These are phyloP conservation scores for Monosporascus sp. DNA, from an alignment of 2,329 filamentous ascomycete genomes.

Conservation along the genomic window DNA sequence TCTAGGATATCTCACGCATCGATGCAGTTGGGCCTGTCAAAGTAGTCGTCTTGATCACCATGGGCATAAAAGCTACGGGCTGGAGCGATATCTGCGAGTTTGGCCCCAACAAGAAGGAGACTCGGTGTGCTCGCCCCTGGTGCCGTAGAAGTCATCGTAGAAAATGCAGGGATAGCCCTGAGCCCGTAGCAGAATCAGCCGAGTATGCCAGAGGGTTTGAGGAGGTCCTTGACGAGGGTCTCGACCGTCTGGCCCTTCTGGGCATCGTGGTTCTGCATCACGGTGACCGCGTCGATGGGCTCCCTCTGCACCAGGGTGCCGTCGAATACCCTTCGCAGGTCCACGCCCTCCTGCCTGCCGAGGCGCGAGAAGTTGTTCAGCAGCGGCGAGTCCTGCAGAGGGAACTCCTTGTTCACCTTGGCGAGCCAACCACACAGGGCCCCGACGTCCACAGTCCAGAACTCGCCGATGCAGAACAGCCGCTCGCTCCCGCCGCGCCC, in stretches of 20 bases:
- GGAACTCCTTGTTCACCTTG: conserved; percentile 51
- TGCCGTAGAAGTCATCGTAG: conserved; percentile 66
- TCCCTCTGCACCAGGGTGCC: conserved; percentile 50
- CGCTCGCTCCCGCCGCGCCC: conserved; percentile 38
- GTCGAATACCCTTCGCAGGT: conserved; percentile 60
- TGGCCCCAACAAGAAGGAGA: conserved; percentile 47
- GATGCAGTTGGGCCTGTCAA: conserved; percentile 48
- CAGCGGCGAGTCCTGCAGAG: conserved; percentile 63
- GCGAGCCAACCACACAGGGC: conserved; percentile 53
- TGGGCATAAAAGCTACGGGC: conserved; percentile 63
- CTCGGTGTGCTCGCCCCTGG: conserved; percentile 38
- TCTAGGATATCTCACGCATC: too few species aligned
- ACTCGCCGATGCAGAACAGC: conserved; percentile 61
- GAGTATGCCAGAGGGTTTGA: conserved; percentile 69
- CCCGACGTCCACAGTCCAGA: conserved; percentile 55
- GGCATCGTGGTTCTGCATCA: conserved; percentile 70
- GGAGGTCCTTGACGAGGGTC: conserved; percentile 57
- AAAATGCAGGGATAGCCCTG: conserved; percentile 62
- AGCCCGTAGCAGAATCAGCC: conserved; percentile 57
- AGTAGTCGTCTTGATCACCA: conserved; percentile 60
- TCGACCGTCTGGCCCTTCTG: conserved; percentile 35
- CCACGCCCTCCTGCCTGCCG: conserved; percentile 49
- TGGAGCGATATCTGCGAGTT: conserved; percentile 52
- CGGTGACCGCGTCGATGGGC: conserved; percentile 41
- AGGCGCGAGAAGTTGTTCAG: conserved; percentile 61